phyloP scores from a whole-genome alignment of 176 grass and related monocot genomes.

The Musa beccarii region DNA sequence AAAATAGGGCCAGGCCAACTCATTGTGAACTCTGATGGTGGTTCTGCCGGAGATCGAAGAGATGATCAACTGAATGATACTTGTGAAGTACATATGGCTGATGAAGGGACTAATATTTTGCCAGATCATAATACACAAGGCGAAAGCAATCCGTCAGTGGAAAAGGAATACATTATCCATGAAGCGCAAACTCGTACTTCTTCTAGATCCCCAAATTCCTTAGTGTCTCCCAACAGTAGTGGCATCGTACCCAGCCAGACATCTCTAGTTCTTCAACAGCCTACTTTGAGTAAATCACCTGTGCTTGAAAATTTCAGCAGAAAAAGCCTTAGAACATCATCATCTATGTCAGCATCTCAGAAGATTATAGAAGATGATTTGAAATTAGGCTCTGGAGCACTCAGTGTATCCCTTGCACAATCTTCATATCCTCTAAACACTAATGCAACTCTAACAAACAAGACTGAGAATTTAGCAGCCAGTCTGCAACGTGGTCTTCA shows the following conservation, averaged over 20 bases:
- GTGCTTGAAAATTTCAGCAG: constrained; percentile 28
- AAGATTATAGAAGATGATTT: constrained; percentile 12
- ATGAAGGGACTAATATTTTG: background rate
- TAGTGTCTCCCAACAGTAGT: constrained; percentile 3
- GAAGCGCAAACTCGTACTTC: background rate
- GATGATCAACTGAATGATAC: background rate
- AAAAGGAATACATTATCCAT: background rate
- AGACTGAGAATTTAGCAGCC: constrained; percentile 40
- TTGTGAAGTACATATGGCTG: background rate
- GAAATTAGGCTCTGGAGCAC: constrained; percentile 2
- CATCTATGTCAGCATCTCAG: constrained; percentile 41
- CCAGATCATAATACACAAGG: background rate
- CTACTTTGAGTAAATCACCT: constrained; percentile 15
- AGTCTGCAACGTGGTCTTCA: constrained; percentile 83
- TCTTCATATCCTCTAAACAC: constrained; percentile 7
- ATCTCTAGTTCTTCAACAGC: constrained; percentile 7
- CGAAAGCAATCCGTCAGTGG: background rate
- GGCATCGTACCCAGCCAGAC: constrained; percentile 20
- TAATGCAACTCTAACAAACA: constrained; percentile 7
- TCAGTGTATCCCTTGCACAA: constrained; percentile 4
- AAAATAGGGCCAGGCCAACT: too few species aligned
- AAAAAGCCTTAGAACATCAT: constrained; percentile 34
- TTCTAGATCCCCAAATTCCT: background rate
- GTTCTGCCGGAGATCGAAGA: background rate
- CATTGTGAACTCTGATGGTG: too few species aligned